These are phyloP conservation scores for Cladorrhinum samala DNA, from an alignment of 495 filamentous ascomycete genomes.

Conservation along the genomic window DNA sequence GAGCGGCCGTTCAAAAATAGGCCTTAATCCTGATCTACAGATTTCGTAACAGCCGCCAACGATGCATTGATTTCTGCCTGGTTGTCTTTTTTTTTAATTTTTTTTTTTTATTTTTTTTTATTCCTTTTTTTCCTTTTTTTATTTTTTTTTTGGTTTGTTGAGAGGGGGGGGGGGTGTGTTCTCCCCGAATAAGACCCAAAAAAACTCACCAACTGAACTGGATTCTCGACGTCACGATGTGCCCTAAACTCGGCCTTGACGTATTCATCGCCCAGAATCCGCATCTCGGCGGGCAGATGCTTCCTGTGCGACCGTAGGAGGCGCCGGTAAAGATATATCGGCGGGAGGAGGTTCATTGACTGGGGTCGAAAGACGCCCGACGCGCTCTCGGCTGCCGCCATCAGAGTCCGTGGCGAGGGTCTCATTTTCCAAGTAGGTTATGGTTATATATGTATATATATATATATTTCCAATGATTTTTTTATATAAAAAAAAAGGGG, in stretches of 20 bases:
- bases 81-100: too few species aligned
- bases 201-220: constrained; percentile 72
- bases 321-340: constrained; percentile 83
- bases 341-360: constrained; percentile 76
- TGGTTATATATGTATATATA: background rate
- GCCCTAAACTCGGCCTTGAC: constrained; percentile 85
- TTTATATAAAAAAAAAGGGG: too few species aligned
- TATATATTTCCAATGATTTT: too few species aligned
- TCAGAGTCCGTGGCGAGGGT: constrained; percentile 14
- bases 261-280: constrained; percentile 82
- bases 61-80: too few species aligned
- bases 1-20: too few species aligned
- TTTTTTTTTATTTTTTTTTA: too few species aligned
- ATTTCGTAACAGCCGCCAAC: background rate
- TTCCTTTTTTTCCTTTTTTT: too few species aligned
- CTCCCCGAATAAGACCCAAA: too few species aligned
- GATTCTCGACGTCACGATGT: constrained; percentile 79
- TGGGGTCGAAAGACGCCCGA: constrained; percentile 38
- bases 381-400: constrained; percentile 26
- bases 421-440: constrained; percentile 23
- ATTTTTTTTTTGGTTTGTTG: too few species aligned
- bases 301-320: constrained; percentile 80
- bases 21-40: too few species aligned
- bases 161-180: too few species aligned
- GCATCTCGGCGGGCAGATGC: constrained; percentile 64